Evolutionary conservation across 1,139 yeast species (phyloP), one percentile per base, ranked within the genome.

Genomic region (Geotrichum macrosporum): DNA sequence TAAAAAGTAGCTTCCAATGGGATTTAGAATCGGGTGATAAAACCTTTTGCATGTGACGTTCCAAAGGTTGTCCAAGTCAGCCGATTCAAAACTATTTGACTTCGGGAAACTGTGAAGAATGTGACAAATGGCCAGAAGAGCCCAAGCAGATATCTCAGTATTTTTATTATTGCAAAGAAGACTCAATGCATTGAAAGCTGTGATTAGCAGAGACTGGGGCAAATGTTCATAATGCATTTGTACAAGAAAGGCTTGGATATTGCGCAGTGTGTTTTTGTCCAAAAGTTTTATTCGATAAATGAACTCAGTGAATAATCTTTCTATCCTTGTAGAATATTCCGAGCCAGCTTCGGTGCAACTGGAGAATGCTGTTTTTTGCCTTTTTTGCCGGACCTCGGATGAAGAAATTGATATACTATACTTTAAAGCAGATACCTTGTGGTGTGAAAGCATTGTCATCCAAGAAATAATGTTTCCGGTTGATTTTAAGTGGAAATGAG

Each of bases 1-100:
- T 4, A 46, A 16, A 13, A 41, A 46, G 26, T 32, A 41, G 29
- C 49, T 40, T 13, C 43, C 36, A 27, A 46, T 16, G 2, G 43
- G 8, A 19, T 40, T 46, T 27, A 46, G 37, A 3, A 30, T n/a
- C 10, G 46, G 36, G 24, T 41, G 41, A 26, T 46, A 46, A 20
- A 46, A 46, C 19, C 49, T 6, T 16, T 46, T 46, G 35, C 46
- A 41, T 8, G 36, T 37, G 5, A 36, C 30, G 16, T 46, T 46
- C 49, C 49, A 46, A 12, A 46, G 45, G 12, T 34, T 36, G 10
- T 46, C 46, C 2, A 46, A 29, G 15, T 36, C 41, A 31, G 15
- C n/a, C 12, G 8, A 13, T 5, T 30, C 41, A 35, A 40, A 41
- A 5, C 31, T 6, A 13, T 13, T 24, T 13, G 16, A 15, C 9